These are phyloP conservation scores for Mycena vulgaris DNA, from an alignment of 768 basidiomycete genomes.

Conservation along the genomic window DNA sequence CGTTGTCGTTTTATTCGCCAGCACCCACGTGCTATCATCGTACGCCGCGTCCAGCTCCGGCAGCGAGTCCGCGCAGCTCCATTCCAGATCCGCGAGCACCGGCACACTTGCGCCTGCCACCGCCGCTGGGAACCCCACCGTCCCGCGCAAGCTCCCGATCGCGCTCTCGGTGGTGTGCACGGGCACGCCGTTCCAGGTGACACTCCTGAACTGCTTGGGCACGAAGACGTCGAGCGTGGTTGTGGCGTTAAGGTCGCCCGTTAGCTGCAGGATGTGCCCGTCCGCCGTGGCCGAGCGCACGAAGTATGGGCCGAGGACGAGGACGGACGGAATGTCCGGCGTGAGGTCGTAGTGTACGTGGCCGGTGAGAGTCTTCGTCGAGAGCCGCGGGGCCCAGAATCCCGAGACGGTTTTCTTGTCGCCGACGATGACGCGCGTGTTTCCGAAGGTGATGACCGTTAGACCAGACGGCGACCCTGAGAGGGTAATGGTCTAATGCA, in stretches of 20 bases:
- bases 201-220: constrained; percentile 54
- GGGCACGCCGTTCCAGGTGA: constrained; percentile 74
- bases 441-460: constrained; percentile 60
- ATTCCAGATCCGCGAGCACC: constrained; percentile 56
- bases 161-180: constrained; percentile 50
- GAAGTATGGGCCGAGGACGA: constrained; percentile 54
- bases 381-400: constrained; percentile 74
- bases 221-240: constrained; percentile 71
- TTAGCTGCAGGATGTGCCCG: constrained; percentile 45
- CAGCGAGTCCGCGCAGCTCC: constrained; percentile 74
- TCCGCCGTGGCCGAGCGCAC: constrained; percentile 48
- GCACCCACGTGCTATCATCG: constrained; percentile 70
- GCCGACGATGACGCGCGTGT: constrained; percentile 66
- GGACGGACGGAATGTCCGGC: constrained; percentile 47
- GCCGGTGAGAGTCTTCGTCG: constrained; percentile 33
- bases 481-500: neutral
- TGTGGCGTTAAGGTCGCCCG: constrained; percentile 71
- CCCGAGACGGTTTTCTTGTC: constrained; percentile 72
- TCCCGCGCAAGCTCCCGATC: constrained; percentile 51
- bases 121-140: constrained; percentile 54
- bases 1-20: constrained; percentile 73
- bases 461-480: constrained; percentile 53
- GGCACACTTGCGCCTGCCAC: constrained; percentile 53
- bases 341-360: constrained; percentile 48
- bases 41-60: constrained; percentile 70